These are phyloP conservation scores for Tetrapisispora phaffii DNA, from an alignment of 805 yeast genomes.

Conservation along the genomic window DNA sequence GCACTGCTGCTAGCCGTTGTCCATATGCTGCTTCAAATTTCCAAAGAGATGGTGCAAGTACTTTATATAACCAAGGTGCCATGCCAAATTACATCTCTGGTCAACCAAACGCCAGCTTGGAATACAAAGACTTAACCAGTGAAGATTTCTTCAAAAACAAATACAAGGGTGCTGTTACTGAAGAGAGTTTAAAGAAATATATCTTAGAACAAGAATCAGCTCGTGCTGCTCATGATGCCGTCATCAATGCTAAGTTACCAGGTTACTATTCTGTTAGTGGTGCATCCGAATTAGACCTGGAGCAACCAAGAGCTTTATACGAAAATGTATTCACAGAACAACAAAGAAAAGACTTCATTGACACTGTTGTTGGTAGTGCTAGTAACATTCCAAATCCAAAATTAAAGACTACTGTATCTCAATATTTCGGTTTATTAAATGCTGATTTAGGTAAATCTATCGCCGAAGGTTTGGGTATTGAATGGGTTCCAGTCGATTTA, in stretches of 20 bases:
- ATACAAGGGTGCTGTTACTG: slow-evolving; percentile 31
- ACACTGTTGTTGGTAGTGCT: slow-evolving; percentile 35
- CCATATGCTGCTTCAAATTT: slow-evolving; percentile 34
- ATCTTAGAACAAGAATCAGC: slow-evolving; percentile 26
- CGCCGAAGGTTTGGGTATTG: slow-evolving; percentile 35
- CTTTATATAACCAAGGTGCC: slow-evolving; percentile 38
- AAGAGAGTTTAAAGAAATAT: slow-evolving; percentile 19
- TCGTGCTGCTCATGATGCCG: slow-evolving; percentile 29
- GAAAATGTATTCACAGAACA: slow-evolving; percentile 31
- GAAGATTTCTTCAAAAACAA: slow-evolving; percentile 18
- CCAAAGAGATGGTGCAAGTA: slow-evolving; percentile 56
- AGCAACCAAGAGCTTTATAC: slow-evolving; percentile 38
- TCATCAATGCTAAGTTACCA: slow-evolving; percentile 30
- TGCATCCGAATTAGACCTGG: slow-evolving; percentile 36
- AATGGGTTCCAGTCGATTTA: slow-evolving; percentile 28
- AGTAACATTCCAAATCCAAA: slow-evolving; percentile 23
- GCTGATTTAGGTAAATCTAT: slow-evolving; percentile 32
- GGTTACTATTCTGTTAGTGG: slow-evolving; percentile 34
- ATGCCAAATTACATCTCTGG: slow-evolving; percentile 45
- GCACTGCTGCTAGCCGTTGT: slow-evolving; percentile 3
- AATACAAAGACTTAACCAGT: slow-evolving; percentile 11
- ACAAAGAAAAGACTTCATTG: slow-evolving; percentile 28
- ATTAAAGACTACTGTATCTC: slow-evolving; percentile 33
- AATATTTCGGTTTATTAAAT: slow-evolving; percentile 36
- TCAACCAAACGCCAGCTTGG: slow-evolving; percentile 15